phyloP scores from a whole-genome alignment of 2,329 filamentous ascomycete genomes.

The Cladosporium sp. region DNA sequence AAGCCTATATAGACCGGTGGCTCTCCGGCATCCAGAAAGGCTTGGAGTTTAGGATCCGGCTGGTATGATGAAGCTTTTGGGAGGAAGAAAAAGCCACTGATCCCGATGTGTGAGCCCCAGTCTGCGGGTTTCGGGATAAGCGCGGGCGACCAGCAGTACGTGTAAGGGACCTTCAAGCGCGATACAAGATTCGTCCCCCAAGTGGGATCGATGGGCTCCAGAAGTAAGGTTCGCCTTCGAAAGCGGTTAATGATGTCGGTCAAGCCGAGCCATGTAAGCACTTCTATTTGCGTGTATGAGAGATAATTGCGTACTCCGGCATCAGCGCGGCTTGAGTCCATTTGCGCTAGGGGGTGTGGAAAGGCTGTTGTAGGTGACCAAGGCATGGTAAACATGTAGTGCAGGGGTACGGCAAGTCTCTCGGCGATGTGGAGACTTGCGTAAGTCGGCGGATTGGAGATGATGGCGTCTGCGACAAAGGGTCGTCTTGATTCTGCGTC shows the following conservation, averaged over 20 bases:
- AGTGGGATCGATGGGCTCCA: conserved; percentile 68
- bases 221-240: conserved; percentile 60
- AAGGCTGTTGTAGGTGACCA: conserved; percentile 80
- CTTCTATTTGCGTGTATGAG: conserved; percentile 75
- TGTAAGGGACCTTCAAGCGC: conserved; percentile 68
- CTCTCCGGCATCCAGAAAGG: conserved; percentile 61
- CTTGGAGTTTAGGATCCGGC: conserved; percentile 58
- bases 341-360: conserved; percentile 77
- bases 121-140: conserved; percentile 8
- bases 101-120: conserved; percentile 35
- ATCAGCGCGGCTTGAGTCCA: conserved; percentile 66
- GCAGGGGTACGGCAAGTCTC: conserved; percentile 65
- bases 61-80: conserved; percentile 53
- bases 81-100: conserved; percentile 71
- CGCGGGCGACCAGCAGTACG: conserved; percentile 52
- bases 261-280: conserved; percentile 85
- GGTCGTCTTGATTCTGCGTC: conserved; percentile 53
- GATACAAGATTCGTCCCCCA: conserved; percentile 73
- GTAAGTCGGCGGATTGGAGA: conserved; percentile 71
- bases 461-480: conserved; percentile 77
- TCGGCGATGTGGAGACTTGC: conserved; percentile 70
- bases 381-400: conserved; percentile 93
- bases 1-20: conserved; percentile 76
- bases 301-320: conserved; percentile 69
- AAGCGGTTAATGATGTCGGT: conserved; percentile 62